These are phyloP conservation scores for Atractiella rhizophila DNA, from an alignment of 768 basidiomycete genomes.

Conservation along the genomic window DNA sequence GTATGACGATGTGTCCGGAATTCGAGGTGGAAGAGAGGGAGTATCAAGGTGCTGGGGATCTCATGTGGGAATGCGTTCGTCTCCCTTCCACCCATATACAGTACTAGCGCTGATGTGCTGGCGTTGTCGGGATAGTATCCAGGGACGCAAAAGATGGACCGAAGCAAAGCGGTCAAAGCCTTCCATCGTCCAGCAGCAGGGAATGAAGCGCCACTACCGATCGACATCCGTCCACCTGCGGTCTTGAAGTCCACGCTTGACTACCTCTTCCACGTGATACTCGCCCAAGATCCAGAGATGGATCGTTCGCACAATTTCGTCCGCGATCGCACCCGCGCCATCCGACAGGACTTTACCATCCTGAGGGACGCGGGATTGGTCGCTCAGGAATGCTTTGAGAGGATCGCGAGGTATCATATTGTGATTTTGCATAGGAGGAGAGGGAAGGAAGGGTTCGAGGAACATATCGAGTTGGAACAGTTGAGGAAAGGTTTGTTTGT, in stretches of 20 bases:
- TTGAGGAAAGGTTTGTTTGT: slow-evolving; percentile 59
- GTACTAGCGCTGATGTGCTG: no score
- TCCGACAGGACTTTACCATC: slow-evolving; percentile 82
- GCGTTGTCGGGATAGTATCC: slow-evolving; percentile 34
- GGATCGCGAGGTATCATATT: slow-evolving; percentile 83
- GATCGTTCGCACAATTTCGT: slow-evolving; percentile 53
- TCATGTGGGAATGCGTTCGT: slow-evolving; percentile 28
- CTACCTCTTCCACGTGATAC: slow-evolving; percentile 67
- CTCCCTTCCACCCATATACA: slow-evolving; percentile 16
- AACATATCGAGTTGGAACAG: slow-evolving; percentile 55
- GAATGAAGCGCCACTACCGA: slow-evolving; percentile 57
- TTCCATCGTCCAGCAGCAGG: slow-evolving; percentile 78
- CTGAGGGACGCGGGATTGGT: slow-evolving; percentile 51
- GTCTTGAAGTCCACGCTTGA: slow-evolving; percentile 73
- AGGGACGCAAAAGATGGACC: slow-evolving; percentile 57
- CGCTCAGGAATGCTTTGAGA: slow-evolving; percentile 73
- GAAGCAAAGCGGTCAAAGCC: slow-evolving; percentile 67
- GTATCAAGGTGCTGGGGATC: slow-evolving; percentile 27
- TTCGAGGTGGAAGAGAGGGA: slow-evolving; percentile 81
- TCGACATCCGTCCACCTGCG: slow-evolving; percentile 64
- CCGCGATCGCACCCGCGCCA: slow-evolving; percentile 67
- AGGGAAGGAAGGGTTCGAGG: slow-evolving; percentile 37
- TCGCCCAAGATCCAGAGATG: slow-evolving; percentile 39
- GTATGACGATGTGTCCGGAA: slow-evolving; percentile 76
- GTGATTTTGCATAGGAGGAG: slow-evolving; percentile 38